Evolutionary conservation across 768 basidiomycete species (phyloP).

Genomic region (Termitomyces heimii): DNA sequence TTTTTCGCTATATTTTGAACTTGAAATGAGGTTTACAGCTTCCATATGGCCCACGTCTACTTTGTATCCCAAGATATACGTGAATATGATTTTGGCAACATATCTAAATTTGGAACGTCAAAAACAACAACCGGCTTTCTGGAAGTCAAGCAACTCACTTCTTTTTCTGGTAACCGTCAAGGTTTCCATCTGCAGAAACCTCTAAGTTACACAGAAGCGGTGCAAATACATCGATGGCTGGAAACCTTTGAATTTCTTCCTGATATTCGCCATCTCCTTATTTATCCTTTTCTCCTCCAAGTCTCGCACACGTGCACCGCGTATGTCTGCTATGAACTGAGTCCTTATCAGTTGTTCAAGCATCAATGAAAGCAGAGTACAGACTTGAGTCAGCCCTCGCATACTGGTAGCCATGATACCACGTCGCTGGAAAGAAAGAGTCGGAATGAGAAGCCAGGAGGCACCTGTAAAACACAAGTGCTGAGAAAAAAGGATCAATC

Average conservation of each 20-base stretch:
- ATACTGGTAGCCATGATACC: constrained; percentile 83
- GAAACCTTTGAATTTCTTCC: constrained; percentile 96
- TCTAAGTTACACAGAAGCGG: background rate
- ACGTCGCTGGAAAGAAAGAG: background rate
- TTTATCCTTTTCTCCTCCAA: constrained; percentile 98
- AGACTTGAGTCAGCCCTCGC: constrained; percentile 89
- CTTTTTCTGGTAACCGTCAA: constrained; percentile 91
- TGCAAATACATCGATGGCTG: background rate
- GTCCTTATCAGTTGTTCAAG: constrained; percentile 10
- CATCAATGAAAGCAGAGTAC: background rate
- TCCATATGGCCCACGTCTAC: constrained; percentile 99
- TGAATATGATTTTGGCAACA: constrained; percentile 98
- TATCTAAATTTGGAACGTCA: constrained; percentile 49
- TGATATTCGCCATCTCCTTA: constrained; percentile 99
- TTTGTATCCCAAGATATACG: constrained; percentile 98
- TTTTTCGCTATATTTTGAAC: constrained; percentile 95
- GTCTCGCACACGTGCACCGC: constrained; percentile 93
- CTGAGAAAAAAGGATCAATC: background rate
- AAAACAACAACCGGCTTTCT: background rate
- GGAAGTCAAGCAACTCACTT: constrained; percentile 46
- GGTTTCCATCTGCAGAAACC: constrained; percentile 58
- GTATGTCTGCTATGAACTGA: constrained; percentile 98
- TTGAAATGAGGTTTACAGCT: constrained; percentile 95
- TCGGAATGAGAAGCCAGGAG: background rate
- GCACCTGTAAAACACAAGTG: background rate